Evolutionary conservation across 441 rosid genomes (phyloP).

Genomic region (California macrophylla): DNA sequence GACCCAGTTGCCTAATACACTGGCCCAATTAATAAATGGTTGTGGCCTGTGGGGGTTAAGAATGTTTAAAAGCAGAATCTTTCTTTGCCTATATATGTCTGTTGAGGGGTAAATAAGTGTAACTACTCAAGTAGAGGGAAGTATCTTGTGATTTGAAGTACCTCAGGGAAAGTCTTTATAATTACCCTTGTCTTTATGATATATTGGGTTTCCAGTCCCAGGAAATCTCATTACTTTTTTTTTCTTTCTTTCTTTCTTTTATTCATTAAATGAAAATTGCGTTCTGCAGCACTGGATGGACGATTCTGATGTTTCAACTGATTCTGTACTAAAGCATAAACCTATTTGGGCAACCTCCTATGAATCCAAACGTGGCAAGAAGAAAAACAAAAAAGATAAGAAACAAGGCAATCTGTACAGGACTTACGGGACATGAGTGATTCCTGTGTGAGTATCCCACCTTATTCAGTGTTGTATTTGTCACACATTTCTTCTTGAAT

Average conservation of each 20-base stretch:
- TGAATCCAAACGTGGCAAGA: slow-evolving; percentile 37
- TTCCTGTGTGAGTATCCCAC: slow-evolving; percentile 73
- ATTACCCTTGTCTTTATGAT: background rate
- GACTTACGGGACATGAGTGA: slow-evolving; percentile 92
- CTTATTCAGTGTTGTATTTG: slow-evolving; percentile 12
- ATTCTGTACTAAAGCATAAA: slow-evolving; percentile 80
- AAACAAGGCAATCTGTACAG: slow-evolving; percentile 67
- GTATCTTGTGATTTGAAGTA: background rate
- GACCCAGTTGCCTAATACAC: background rate
- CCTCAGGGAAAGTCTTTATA: background rate
- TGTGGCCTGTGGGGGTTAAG: background rate
- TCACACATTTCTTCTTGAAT: background rate
- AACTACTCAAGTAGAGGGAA: background rate
- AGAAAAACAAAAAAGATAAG: slow-evolving; percentile 47
- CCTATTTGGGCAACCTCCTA: slow-evolving; percentile 77
- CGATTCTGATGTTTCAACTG: slow-evolving; percentile 55
- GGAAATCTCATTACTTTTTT: background rate
- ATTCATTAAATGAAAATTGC: slow-evolving; percentile 18
- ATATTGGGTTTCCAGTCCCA: background rate
- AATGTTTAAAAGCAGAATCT: background rate
- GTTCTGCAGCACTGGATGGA: slow-evolving; percentile 67
- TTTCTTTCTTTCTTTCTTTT: slow-evolving; percentile 16
- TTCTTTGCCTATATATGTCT: background rate
- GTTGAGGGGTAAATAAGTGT: background rate
- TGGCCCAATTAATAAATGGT: background rate